A percentile compares a stretch with the other conserved stretches of the same genome.
Evolutionary conservation across 345 rosid genomes (phyloP).

Genomic region (Clausena lansium): DNA sequence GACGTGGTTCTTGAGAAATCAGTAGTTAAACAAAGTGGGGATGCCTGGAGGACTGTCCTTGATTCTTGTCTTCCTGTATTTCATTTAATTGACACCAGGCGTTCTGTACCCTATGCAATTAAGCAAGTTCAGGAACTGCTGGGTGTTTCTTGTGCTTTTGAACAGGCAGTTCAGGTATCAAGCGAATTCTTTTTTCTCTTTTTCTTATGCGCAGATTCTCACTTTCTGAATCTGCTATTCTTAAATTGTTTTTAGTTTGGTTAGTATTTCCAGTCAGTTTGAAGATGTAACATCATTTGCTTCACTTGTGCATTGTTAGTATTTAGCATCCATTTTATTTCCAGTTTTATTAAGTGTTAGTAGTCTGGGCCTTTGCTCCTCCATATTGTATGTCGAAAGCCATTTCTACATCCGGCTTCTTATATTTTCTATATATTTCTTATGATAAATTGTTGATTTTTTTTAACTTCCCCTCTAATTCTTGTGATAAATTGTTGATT

Average conservation of each 20-base stretch:
- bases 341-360: not conserved
- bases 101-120: conserved; percentile 82
- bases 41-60: conserved; percentile 90
- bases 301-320: not conserved
- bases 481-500: too few species aligned
- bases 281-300: not conserved
- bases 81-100: conserved; percentile 68
- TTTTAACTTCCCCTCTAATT: too few species aligned
- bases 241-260: not conserved
- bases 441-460: not conserved
- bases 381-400: not conserved
- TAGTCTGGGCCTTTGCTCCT: not conserved
- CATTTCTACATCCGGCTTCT: not conserved
- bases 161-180: conserved; percentile 85
- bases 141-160: conserved; percentile 88
- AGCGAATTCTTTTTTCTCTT: not conserved
- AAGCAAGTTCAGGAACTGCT: conserved; percentile 91
- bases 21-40: conserved; percentile 75
- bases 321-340: not conserved
- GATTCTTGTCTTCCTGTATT: conserved; percentile 90
- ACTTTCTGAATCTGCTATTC: too few species aligned
- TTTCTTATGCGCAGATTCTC: not conserved
- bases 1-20: conserved; percentile 73
- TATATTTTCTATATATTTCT: not conserved
- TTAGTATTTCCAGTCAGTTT: not conserved